A percentile compares a stretch with the other conserved stretches of the same genome.
Evolutionary conservation across 2,329 filamentous ascomycete species (phyloP).

Genomic region (Hypoxylon sp.): DNA sequence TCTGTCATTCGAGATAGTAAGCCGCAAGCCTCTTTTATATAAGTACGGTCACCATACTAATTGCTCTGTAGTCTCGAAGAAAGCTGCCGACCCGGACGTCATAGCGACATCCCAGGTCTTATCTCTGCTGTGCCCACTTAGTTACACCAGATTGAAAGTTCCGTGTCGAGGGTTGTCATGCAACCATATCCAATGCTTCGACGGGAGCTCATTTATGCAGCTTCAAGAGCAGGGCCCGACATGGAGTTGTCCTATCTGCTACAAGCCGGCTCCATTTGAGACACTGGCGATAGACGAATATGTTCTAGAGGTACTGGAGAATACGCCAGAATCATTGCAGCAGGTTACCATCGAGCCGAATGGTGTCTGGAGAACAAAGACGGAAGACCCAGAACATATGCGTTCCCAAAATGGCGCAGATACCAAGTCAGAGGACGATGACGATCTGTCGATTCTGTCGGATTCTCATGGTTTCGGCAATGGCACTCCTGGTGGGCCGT

Average conservation of each 20-base stretch:
- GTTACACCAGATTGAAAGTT: slow-evolving; percentile 79
- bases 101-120: slow-evolving; percentile 87
- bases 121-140: slow-evolving; percentile 91
- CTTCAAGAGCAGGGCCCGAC: slow-evolving; percentile 95
- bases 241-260: slow-evolving; percentile 96
- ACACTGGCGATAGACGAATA: slow-evolving; percentile 87
- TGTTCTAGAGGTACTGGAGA: slow-evolving; percentile 83
- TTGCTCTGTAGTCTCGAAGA: slow-evolving; percentile 70
- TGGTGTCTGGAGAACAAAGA: slow-evolving; percentile 73
- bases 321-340: slow-evolving; percentile 75
- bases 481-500: slow-evolving; percentile 50
- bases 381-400: slow-evolving; percentile 45
- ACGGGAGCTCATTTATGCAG: slow-evolving; percentile 89
- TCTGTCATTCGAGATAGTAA: slow-evolving; percentile 85
- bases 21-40: slow-evolving; percentile 40
- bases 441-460: slow-evolving; percentile 59
- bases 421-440: slow-evolving; percentile 54
- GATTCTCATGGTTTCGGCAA: slow-evolving; percentile 51
- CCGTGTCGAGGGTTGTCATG: slow-evolving; percentile 84
- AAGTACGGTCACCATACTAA: slow-evolving; percentile 36
- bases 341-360: slow-evolving; percentile 91
- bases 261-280: slow-evolving; percentile 81
- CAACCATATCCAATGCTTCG: slow-evolving; percentile 93
- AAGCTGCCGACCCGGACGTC: slow-evolving; percentile 87
- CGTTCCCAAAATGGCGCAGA: slow-evolving; percentile 37